These are phyloP conservation scores for Myrmaecium sp. DNA, from an alignment of 2,329 filamentous ascomycete genomes.

Conservation along the genomic window DNA sequence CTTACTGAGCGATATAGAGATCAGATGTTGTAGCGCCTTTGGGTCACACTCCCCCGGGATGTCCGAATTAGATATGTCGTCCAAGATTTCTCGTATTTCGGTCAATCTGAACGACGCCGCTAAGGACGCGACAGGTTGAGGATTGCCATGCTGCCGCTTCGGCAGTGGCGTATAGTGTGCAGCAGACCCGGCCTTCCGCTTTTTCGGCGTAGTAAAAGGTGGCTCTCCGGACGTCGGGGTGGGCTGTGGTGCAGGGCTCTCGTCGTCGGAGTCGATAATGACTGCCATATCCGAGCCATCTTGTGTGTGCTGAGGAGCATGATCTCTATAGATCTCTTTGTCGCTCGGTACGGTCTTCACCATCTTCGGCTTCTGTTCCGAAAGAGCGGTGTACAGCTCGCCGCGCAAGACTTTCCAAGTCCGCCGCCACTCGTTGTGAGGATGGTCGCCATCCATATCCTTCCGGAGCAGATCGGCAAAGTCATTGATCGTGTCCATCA, in stretches of 20 bases:
- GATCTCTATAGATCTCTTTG: background rate
- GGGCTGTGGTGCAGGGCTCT: conserved; percentile 1
- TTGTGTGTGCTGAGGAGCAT: background rate
- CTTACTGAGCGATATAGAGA: conserved; percentile 10
- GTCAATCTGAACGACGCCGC: too few species aligned
- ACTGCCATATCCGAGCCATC: conserved; percentile 5
- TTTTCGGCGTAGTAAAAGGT: conserved; percentile 11
- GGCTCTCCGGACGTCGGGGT: conserved; percentile 4
- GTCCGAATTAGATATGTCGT: conserved; percentile 11
- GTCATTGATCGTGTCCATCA: conserved; percentile 40
- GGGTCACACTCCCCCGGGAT: conserved; percentile 19
- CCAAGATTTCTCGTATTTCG: conserved; percentile 12
- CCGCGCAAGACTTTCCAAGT: conserved; percentile 29
- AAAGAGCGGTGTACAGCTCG: conserved; percentile 31
- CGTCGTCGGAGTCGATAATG: conserved; percentile 9
- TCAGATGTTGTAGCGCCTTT: conserved; percentile 16
- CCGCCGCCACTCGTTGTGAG: conserved; percentile 24
- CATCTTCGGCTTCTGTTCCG: conserved; percentile 13
- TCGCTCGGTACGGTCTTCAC: too few species aligned
- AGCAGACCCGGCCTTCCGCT: conserved; percentile 10
- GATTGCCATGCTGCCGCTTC: background rate
- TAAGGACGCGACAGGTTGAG: conserved; percentile 1
- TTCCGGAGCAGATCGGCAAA: conserved; percentile 39
- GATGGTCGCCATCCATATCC: conserved; percentile 34
- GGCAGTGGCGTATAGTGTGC: background rate